Evolutionary conservation across 495 filamentous ascomycete species (phyloP).

Genomic region (Lasiosphaeriaceae sp.): DNA sequence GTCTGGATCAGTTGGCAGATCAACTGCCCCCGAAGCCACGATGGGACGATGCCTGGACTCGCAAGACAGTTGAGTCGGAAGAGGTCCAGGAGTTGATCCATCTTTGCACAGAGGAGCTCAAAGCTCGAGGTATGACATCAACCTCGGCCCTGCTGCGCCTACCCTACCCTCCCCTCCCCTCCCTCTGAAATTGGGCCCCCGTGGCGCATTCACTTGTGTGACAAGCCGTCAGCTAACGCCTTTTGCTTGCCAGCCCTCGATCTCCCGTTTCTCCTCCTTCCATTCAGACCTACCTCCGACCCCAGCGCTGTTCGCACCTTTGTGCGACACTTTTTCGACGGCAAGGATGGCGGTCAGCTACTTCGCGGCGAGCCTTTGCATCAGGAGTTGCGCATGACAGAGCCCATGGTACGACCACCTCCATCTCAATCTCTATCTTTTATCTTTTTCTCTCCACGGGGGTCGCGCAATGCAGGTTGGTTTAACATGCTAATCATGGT

Average conservation of each 20-base stretch:
- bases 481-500: constrained; percentile 14
- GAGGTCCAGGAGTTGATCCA: constrained; percentile 85
- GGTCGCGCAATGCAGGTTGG: not conserved
- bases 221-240: constrained; percentile 33
- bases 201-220: constrained; percentile 13
- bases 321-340: constrained; percentile 87
- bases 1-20: constrained; percentile 40
- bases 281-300: constrained; percentile 89
- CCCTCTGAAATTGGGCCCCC: constrained; percentile 3
- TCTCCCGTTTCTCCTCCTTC: constrained; percentile 90
- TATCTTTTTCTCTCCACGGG: not conserved
- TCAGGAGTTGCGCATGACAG: constrained; percentile 87
- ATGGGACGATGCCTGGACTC: constrained; percentile 87
- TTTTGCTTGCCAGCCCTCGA: constrained; percentile 66
- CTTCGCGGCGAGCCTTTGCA: constrained; percentile 65
- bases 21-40: constrained; percentile 60
- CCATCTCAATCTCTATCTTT: no score
- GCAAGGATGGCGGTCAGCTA: constrained; percentile 46
- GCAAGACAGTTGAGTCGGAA: constrained; percentile 80
- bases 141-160: constrained; percentile 20
- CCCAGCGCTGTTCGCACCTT: constrained; percentile 87
- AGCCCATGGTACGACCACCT: constrained; percentile 85
- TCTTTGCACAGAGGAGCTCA: constrained; percentile 85
- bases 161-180: no score
- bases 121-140: constrained; percentile 77